These are phyloP conservation scores for Colletotrichum endophyticum DNA, from an alignment of 2,329 filamentous ascomycete species.

Conservation along the genomic window DNA sequence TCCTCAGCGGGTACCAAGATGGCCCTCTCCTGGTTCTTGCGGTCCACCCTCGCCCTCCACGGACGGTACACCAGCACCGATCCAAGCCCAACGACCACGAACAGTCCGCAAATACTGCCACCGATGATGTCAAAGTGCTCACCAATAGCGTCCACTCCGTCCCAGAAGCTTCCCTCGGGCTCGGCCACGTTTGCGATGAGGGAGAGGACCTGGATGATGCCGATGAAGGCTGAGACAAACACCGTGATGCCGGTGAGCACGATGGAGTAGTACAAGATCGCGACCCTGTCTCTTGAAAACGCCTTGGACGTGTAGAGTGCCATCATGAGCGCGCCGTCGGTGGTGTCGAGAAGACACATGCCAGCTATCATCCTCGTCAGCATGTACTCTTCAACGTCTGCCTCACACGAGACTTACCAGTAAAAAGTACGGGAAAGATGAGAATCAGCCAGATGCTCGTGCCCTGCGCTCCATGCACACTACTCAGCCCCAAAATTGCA, in stretches of 20 bases:
- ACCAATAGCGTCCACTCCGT: constrained; percentile 77
- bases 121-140: constrained; percentile 89
- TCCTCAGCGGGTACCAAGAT: background rate
- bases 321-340: constrained; percentile 95
- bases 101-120: constrained; percentile 84
- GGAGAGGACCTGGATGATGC: constrained; percentile 81
- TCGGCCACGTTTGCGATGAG: constrained; percentile 78
- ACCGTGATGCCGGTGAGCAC: constrained; percentile 86
- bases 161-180: constrained; percentile 83
- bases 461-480: constrained; percentile 82
- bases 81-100: constrained; percentile 76
- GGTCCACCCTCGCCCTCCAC: constrained; percentile 67
- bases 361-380: constrained; percentile 59
- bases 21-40: constrained; percentile 14
- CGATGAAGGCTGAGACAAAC: constrained; percentile 83
- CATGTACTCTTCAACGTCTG: background rate
- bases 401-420: constrained; percentile 54
- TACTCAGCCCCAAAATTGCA: constrained; percentile 87
- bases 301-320: constrained; percentile 83
- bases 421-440: constrained; percentile 90
- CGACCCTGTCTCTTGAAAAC: constrained; percentile 81
- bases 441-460: constrained; percentile 94
- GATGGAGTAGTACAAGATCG: constrained; percentile 92
- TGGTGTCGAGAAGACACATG: constrained; percentile 94
- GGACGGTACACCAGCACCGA: constrained; percentile 79